Conservation (phyloP, 345 rosid species). For the Gossypium longicalyx region DNA sequence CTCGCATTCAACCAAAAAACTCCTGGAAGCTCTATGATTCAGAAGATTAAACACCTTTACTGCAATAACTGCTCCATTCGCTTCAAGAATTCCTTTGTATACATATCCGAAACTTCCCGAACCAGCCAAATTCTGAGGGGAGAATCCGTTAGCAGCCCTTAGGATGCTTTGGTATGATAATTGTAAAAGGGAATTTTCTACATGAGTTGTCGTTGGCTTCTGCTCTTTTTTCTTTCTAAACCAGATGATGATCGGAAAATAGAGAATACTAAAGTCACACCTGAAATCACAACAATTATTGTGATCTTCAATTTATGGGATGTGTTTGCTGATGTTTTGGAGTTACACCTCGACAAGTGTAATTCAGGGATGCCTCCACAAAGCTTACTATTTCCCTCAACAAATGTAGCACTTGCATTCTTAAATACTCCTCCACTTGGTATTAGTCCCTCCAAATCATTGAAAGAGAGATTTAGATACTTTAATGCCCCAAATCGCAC, state of each 20-base stretch:
- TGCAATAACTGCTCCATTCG: constrained; percentile 6
- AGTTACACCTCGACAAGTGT: constrained; percentile 18
- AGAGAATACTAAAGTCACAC: not conserved
- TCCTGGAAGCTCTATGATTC: constrained; percentile 34
- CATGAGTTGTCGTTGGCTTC: not conserved
- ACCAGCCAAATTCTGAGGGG: not conserved
- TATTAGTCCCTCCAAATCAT: constrained; percentile 20
- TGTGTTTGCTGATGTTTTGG: not conserved
- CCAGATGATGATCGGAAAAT: not conserved
- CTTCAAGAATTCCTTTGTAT: not conserved
- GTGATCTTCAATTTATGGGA: constrained; percentile 7
- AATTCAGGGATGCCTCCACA: constrained; percentile 20
- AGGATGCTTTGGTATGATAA: not conserved
- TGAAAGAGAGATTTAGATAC: constrained; percentile 22
- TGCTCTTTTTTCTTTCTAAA: not conserved
- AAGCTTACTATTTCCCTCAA: constrained; percentile 20
- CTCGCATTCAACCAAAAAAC: constrained; percentile 38
- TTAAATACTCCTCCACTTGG: constrained; percentile 24
- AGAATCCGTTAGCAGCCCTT: not conserved
- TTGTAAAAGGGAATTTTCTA: not conserved
- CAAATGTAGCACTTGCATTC: constrained; percentile 15
- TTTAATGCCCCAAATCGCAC: not conserved
- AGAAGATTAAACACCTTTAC: constrained; percentile 37
- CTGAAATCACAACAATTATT: not conserved
- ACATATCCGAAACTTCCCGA: not conserved